Evolutionary conservation across 169 alveolate species (phyloP).

Genomic region (Ichthyophthirius multifiliis): DNA sequence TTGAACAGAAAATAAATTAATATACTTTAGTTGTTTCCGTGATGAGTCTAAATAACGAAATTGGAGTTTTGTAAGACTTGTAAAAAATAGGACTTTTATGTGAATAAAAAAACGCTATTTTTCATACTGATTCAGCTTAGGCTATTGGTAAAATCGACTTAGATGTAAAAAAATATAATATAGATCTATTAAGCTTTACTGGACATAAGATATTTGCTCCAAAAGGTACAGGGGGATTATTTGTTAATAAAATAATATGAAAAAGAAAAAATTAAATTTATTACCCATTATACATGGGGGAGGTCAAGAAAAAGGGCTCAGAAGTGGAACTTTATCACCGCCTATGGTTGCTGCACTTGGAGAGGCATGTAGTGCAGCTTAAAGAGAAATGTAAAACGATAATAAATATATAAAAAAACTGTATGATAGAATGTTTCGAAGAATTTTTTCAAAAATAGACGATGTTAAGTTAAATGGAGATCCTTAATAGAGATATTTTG

Average conservation of each 20-base stretch:
- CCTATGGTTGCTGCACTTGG: conserved; percentile 92
- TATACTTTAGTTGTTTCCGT: conserved; percentile 93
- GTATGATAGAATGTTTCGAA: conserved; percentile 73
- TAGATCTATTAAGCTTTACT: conserved; percentile 91
- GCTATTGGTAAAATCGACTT: conserved; percentile 92
- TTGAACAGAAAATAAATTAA: conserved; percentile 86
- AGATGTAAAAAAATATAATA: conserved; percentile 89
- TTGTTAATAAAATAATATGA: conserved; percentile 92
- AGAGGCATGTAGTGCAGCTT: conserved; percentile 92
- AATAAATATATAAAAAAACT: conserved; percentile 79
- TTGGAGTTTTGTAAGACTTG: conserved; percentile 95
- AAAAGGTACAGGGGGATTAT: conserved; percentile 98
- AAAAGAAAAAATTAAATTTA: conserved; percentile 93
- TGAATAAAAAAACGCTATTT: conserved; percentile 86
- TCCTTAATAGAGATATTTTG: conserved; percentile 52
- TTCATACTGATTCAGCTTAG: conserved; percentile 96
- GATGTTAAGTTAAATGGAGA: conserved; percentile 87
- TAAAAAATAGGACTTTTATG: conserved; percentile 92
- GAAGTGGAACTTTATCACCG: conserved; percentile 93
- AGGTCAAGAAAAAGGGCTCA: conserved; percentile 98
- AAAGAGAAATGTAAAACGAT: conserved; percentile 93
- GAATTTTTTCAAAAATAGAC: conserved; percentile 40
- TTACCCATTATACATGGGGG: conserved; percentile 97
- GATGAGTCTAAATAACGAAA: conserved; percentile 96
- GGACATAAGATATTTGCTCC: conserved; percentile 99